Conservation (phyloP, 164 flowering plant genomes). For the Chimonanthus salicifolius region DNA sequence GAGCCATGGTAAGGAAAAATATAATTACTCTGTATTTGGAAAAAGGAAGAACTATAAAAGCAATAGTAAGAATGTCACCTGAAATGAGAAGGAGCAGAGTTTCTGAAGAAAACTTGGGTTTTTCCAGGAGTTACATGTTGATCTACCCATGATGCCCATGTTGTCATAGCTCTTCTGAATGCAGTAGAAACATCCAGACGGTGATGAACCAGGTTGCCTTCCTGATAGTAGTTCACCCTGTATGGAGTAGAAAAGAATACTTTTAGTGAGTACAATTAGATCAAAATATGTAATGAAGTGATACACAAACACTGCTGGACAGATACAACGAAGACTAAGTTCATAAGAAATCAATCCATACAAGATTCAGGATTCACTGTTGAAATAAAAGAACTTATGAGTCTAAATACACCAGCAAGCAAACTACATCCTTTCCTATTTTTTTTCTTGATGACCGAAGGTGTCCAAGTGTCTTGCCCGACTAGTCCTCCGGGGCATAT, state of each 20-base stretch:
- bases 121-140: constrained; percentile 46
- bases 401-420: too few species aligned
- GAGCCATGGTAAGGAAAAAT: constrained; percentile 1
- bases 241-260: background rate
- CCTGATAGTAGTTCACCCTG: constrained; percentile 87
- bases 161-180: constrained; percentile 61
- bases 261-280: background rate
- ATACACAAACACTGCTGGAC: background rate
- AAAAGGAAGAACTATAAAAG: background rate
- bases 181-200: constrained; percentile 70
- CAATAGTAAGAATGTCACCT: constrained; percentile 34
- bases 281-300: background rate
- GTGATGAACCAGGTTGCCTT: constrained; percentile 59
- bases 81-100: constrained; percentile 88
- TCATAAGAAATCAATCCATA: background rate
- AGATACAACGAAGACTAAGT: background rate
- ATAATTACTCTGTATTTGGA: background rate
- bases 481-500: too few species aligned
- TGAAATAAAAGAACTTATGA: too few species aligned
- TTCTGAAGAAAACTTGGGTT: constrained; percentile 81
- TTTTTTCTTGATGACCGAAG: too few species aligned
- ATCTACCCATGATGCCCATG: constrained; percentile 97
- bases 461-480: too few species aligned
- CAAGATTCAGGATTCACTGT: background rate
- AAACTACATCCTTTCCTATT: too few species aligned